Evolutionary conservation across 2,329 filamentous ascomycete genomes (phyloP).

Genomic region (Aureobasidium musti): DNA sequence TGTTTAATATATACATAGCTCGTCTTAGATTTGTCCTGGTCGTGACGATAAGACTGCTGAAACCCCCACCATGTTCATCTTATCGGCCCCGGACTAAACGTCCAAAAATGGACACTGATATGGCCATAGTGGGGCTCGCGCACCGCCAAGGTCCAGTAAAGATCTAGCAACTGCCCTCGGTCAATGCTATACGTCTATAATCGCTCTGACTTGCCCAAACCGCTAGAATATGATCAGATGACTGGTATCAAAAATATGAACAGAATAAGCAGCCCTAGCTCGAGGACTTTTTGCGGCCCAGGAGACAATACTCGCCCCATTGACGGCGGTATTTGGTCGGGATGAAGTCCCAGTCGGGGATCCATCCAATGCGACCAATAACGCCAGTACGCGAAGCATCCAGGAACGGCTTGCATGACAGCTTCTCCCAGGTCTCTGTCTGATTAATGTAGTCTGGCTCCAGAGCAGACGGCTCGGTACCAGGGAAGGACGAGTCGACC

Average conservation of each 20-base stretch:
- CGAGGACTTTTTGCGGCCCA: constrained; percentile 57
- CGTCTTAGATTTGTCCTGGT: constrained; percentile 11
- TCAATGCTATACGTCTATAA: not conserved
- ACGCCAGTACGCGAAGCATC: constrained; percentile 74
- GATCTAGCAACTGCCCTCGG: not conserved
- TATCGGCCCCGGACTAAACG: constrained; percentile 18
- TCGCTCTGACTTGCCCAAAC: constrained; percentile 17
- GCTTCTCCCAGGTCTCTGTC: constrained; percentile 70
- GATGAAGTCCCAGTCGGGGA: constrained; percentile 70
- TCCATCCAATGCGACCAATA: constrained; percentile 76
- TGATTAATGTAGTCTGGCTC: constrained; percentile 83
- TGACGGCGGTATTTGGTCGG: constrained; percentile 69
- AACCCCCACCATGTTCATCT: constrained; percentile 10
- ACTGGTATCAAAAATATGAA: constrained; percentile 16
- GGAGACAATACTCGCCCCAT: constrained; percentile 87
- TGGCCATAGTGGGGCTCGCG: constrained; percentile 16
- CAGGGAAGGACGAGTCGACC: constrained; percentile 80
- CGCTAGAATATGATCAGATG: constrained; percentile 2
- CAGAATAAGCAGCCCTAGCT: not conserved
- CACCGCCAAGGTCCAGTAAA: not conserved
- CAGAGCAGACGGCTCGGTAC: constrained; percentile 59
- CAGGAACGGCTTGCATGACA: constrained; percentile 77
- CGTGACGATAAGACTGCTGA: constrained; percentile 23
- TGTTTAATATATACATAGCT: constrained; percentile 8
- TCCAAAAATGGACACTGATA: constrained; percentile 19